phyloP scores from a whole-genome alignment of 1,284 basidiomycete species.

The Sanguinoderma infundibulare region DNA sequence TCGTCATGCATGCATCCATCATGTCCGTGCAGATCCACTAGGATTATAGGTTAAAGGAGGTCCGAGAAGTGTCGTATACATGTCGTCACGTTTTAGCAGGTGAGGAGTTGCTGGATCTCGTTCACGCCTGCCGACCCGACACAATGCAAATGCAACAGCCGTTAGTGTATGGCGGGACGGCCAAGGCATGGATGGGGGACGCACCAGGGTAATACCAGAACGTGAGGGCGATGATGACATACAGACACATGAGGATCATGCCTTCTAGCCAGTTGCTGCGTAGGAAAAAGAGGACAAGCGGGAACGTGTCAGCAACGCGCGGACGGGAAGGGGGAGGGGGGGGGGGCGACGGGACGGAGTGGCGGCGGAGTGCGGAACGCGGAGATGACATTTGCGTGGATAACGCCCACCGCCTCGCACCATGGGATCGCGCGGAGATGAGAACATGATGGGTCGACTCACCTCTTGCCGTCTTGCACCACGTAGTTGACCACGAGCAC shows the following conservation, averaged over 20 bases:
- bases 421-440: not conserved
- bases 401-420: not conserved
- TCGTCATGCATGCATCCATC: not conserved
- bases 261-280: conserved; percentile 39
- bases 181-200: conserved; percentile 5
- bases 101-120: not conserved
- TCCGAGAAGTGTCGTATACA: not conserved
- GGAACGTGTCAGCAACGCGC: conserved; percentile 15
- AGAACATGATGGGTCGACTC: conserved; percentile 11
- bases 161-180: not conserved
- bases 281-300: not conserved
- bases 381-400: not conserved
- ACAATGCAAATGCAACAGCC: not conserved
- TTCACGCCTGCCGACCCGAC: no score
- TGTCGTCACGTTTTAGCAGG: not conserved
- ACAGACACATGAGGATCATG: conserved; percentile 59
- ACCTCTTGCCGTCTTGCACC: conserved; percentile 37
- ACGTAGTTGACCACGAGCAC: conserved; percentile 40
- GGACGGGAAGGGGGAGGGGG: no score
- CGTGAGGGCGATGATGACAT: conserved; percentile 61
- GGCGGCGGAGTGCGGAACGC: not conserved
- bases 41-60: no score
- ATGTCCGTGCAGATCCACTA: not conserved
- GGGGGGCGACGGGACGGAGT: no score
- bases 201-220: conserved; percentile 71